phyloP scores from a whole-genome alignment of 768 basidiomycete genomes.

The Trametes elegans region DNA sequence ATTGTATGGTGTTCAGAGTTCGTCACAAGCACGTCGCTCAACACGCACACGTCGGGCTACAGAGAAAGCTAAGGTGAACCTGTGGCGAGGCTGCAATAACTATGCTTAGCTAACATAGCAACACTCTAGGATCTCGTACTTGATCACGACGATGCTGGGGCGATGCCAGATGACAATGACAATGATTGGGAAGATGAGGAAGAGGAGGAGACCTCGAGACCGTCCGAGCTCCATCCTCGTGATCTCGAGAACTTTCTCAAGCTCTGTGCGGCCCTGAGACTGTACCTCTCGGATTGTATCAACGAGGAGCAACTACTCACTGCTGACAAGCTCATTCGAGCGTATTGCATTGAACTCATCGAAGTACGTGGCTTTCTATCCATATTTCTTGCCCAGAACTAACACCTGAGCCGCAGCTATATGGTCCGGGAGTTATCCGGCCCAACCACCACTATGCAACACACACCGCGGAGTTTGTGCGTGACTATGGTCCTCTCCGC shows the following conservation, averaged over 20 bases:
- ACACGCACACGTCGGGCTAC: background rate
- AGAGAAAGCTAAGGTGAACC: background rate
- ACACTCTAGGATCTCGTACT: slow-evolving; percentile 1
- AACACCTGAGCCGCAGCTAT: slow-evolving; percentile 25
- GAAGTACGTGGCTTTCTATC: slow-evolving; percentile 11
- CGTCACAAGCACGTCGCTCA: background rate
- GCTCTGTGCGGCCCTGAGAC: slow-evolving; percentile 2
- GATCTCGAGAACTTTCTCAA: slow-evolving; percentile 8
- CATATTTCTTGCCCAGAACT: background rate
- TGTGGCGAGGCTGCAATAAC: background rate
- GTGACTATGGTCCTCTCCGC: slow-evolving; percentile 36
- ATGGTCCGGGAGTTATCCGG: slow-evolving; percentile 30
- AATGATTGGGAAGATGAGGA: background rate
- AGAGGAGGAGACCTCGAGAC: background rate
- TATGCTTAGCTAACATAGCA: background rate
- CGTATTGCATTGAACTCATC: slow-evolving; percentile 25
- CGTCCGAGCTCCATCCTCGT: background rate
- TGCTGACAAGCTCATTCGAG: slow-evolving; percentile 21
- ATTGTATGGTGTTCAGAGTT: background rate
- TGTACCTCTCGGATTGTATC: slow-evolving; percentile 10
- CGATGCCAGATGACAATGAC: background rate
- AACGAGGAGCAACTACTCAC: background rate
- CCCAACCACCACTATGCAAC: slow-evolving; percentile 40
- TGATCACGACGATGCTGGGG: slow-evolving; percentile 3
- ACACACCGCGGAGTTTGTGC: slow-evolving; percentile 28